Base-by-base conservation (phyloP, 805 yeast genomes). In the Alloascoidea africana region DNA sequence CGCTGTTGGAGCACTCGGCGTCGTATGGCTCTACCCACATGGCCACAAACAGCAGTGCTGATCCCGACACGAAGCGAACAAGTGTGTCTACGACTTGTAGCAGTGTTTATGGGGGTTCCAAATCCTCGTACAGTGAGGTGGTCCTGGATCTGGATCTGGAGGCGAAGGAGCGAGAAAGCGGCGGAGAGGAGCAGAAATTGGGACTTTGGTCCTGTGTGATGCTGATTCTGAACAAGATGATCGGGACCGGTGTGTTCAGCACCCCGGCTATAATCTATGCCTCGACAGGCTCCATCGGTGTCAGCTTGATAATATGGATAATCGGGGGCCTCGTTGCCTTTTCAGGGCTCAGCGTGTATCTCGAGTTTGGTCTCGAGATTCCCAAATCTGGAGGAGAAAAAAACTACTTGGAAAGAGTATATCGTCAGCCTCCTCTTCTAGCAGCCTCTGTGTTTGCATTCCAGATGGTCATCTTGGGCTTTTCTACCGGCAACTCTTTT, bases 241-340 rank as follows among this genome's bases (percentile, higher is more conserved):
- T 78, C 38, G 87, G 87, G 33, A 76, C 85, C 2, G 87, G 86
- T 17, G 74, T 78, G 30, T 78, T 77, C 54, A 64, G 76, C 32
- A 72, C 81, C 3, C 79, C 84, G 1, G 69, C 82, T 3, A 65
- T 77, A 17, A 74, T 78, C 27, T 76, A 68, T 44, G 50, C 59
- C 5, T 55, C 69, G 33, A 56, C 74, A 2, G 82, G 83, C 3
- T 66, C 73, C 6, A 76, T 76, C 4, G 83, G 81, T 8, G 55
- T 66, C 35, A 53, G 74, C 2, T 52, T 76, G 40, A 46, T 71
- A 19, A 52, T 76, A 43, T 76, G 82, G 81, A 48, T 70, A 4
- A 55, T 70, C n/a, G 84, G 84, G 27, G 74, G 80, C 6, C 32
- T 75, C 14, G 61, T 75, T 33, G 76, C 81, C 2, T 68, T 60